Evolutionary conservation across 805 yeast genomes (phyloP).

Genomic region (Barnettozyma sucrosica): DNA sequence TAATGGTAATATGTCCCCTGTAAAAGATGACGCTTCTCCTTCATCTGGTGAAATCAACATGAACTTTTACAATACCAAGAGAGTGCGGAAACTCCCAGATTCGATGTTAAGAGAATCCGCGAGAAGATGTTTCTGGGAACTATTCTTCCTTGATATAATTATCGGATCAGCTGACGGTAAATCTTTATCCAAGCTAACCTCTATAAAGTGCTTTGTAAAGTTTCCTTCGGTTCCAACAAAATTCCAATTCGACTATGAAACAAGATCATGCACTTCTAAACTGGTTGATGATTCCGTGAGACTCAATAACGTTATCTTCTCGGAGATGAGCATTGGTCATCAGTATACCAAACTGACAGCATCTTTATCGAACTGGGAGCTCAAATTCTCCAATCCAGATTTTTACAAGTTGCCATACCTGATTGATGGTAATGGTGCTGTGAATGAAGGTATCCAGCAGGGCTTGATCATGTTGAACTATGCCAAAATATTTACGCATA

Average conservation of each 20-base stretch:
- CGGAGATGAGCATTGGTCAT: conserved; percentile 32
- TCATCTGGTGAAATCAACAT: conserved; percentile 18
- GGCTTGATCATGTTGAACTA: conserved; percentile 42
- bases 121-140: conserved; percentile 47
- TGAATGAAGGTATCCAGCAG: conserved; percentile 51
- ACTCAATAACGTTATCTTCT: conserved; percentile 40
- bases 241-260: conserved; percentile 39
- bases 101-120: conserved; percentile 25
- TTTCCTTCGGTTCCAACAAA: conserved; percentile 36
- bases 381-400: conserved; percentile 40
- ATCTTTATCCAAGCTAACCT: conserved; percentile 35
- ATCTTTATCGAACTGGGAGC: conserved; percentile 45
- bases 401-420: conserved; percentile 37
- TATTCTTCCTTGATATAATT: conserved; percentile 44
- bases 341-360: conserved; percentile 38
- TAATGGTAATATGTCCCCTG: conserved; percentile 17
- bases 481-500: conserved; percentile 49
- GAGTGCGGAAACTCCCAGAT: conserved; percentile 20
- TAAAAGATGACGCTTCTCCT: conserved; percentile 6
- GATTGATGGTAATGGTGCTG: conserved; percentile 36
- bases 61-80: conserved; percentile 20
- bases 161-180: conserved; percentile 51
- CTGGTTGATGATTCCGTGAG: conserved; percentile 46
- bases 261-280: conserved; percentile 40
- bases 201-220: conserved; percentile 29